Base-by-base conservation (phyloP, 306 rosid genomes). In the Senna siamea region DNA sequence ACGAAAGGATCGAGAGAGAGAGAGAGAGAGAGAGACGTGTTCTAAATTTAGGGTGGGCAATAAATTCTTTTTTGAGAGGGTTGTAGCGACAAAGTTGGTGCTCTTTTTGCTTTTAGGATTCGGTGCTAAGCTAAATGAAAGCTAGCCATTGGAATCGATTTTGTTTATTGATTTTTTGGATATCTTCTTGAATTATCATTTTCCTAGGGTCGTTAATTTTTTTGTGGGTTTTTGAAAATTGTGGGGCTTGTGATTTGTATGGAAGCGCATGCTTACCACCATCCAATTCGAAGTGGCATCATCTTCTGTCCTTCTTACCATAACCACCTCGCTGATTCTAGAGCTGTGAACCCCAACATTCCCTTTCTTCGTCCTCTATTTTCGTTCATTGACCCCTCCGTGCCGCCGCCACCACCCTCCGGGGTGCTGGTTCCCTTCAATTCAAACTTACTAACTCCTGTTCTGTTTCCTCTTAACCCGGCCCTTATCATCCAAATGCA, bases 181-280 rank as follows among this genome's bases (percentile, higher is more conserved):
- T 20, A 9, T 35, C 13, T 60, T 9, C 41, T 53, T 41, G 56
- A 64, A 52, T 53, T 47, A 22, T 73, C 48, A n/a, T 20, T 41
- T 17, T 52, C 34, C 2, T 15, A 7, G 46, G 17, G 20, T 40
- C 64, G 6, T 30, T 22, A 23, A 35, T 80, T 65, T 72, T 80
- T 80, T 80, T 66, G 81, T 37, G 81, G 81, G 2, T 65, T 60
- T 74, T 60, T 74, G 72, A 65, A 70, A 52, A 40, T 74, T 64
- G 9, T n/a, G 54, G 41, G 22, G 72, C 44, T 17, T 26, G 53
- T 26, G 19, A 50, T 22, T 69, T 80, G 80, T 62, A 73, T 84
- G 82, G 80, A 78, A 77, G 54, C 75, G 54, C 40, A 54, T 18
- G 64, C 53, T 55, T 47, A 28, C 72, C 17, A 14, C 57, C 72